Evolutionary conservation across 257 asterid species (phyloP).

Genomic region (Salvia splendens): DNA sequence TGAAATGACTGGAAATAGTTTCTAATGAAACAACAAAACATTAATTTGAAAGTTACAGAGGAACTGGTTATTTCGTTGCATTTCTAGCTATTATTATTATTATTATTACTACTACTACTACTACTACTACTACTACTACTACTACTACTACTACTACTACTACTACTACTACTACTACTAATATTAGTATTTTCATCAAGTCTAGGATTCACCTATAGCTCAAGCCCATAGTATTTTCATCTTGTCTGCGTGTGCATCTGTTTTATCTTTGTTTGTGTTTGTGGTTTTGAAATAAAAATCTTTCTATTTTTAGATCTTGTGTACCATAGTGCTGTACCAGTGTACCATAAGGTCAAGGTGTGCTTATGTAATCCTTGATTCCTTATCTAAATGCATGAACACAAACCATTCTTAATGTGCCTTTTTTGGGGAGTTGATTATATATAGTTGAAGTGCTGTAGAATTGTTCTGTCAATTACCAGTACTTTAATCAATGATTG

Average conservation of each 20-base stretch:
- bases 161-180: too few relatives aligned
- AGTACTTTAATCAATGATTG: not conserved
- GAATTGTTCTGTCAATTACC: slow-evolving; percentile 9
- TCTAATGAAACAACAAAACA: not conserved
- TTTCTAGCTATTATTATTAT: not conserved
- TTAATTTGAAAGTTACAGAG: not conserved
- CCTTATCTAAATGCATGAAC: not conserved
- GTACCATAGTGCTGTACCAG: not conserved
- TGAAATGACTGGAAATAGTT: not conserved
- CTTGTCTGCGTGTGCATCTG: not conserved
- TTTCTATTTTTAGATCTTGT: not conserved
- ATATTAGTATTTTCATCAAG: not conserved
- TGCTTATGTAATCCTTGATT: not conserved
- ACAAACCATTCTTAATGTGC: not conserved
- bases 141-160: too few relatives aligned
- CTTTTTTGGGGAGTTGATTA: not conserved
- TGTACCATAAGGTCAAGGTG: not conserved
- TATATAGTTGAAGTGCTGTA: not conserved
- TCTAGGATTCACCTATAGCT: not conserved
- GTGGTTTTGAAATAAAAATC: not conserved
- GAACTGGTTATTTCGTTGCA: slow-evolving; percentile 10
- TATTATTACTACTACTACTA: too few relatives aligned
- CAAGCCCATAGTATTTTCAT: not conserved
- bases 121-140: too few relatives aligned
- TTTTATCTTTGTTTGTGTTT: not conserved